Percentiles rank a stretch among this genome's conserved stretches.
These are phyloP conservation scores for Lachnellula arida DNA, from an alignment of 2,329 filamentous ascomycete species.

Conservation along the genomic window DNA sequence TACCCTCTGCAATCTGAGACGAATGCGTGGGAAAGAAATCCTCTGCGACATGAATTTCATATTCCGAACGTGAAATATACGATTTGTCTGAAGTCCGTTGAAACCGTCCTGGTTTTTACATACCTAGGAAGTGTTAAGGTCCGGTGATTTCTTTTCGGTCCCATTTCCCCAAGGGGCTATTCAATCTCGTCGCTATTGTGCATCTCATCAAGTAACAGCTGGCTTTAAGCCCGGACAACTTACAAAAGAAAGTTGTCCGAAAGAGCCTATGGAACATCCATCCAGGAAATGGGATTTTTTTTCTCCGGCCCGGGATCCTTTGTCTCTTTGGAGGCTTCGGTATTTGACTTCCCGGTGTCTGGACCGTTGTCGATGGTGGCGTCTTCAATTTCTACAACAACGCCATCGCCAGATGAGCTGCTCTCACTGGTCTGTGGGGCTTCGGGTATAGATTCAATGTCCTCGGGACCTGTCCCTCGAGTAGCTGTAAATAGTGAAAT, in stretches of 20 bases:
- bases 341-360: neutral
- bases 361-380: neutral
- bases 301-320: too few relatives aligned
- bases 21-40: too few relatives aligned
- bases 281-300: too few relatives aligned
- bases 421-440: neutral
- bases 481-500: slow-evolving; percentile 55
- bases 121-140: neutral
- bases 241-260: neutral
- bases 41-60: too few relatives aligned
- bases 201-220: neutral
- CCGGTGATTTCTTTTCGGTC: neutral
- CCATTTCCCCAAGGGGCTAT: neutral
- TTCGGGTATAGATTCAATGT: neutral
- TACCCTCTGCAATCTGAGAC: too few relatives aligned
- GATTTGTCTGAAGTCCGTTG: too few relatives aligned
- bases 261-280: neutral
- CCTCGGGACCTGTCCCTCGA: neutral
- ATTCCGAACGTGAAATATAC: too few relatives aligned
- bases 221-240: neutral
- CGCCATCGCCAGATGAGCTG: neutral
- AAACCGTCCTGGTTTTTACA: too few relatives aligned
- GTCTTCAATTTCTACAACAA: neutral
- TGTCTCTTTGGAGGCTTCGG: neutral
- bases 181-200: neutral